Base-by-base conservation (phyloP, 768 basidiomycete species). In the Calocybe gangraenosa region DNA sequence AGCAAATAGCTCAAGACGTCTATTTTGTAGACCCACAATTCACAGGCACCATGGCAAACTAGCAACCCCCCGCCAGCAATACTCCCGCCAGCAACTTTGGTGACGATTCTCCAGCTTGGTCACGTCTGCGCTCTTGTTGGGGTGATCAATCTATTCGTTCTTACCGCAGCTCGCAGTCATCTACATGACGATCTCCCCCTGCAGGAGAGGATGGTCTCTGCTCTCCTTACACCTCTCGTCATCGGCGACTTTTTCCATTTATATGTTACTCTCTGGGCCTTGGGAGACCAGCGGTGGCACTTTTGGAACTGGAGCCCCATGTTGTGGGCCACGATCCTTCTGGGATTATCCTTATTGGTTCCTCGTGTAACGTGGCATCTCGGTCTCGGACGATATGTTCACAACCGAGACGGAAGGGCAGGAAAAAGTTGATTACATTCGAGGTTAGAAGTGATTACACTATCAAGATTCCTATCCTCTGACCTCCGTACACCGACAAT, bases 121-220 rank as follows among this genome's bases (percentile, higher is more conserved):
- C 83, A 89, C 53, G 85, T 85, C 40, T 87, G 85, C 53, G 84
- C 78, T 32, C 78, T 90, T 20, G 62, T 89, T 51, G 87, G 87
- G 10, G 55, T 85, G 46, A 58, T 89, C 47, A 89, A 88, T 57
- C 55, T 79, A 46, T 87, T 81, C 60, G 63, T 88, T 37, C 73
- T 90, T 43, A 70, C 74, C 15, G 71, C 83, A 8, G 71, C 74
- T 23, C 79, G 84, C 40, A 75, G 64, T 36, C 75, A 89, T 58
- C 69, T 90, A 40, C 69, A 69, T 21, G 61, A 63, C 1, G 73
- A 81, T 34, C 81, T 77, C 5, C 76, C 75, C 2, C 58, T 87
- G 13, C 87, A 90, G 65, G 87, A 90, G 61, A 83, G 81, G 61
- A 76, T 90, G 17, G 74, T 81, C 32, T 64, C 66, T 23, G 74